phyloP scores from a whole-genome alignment of 176 grass and related monocot genomes.

The Lolium rigidum region DNA sequence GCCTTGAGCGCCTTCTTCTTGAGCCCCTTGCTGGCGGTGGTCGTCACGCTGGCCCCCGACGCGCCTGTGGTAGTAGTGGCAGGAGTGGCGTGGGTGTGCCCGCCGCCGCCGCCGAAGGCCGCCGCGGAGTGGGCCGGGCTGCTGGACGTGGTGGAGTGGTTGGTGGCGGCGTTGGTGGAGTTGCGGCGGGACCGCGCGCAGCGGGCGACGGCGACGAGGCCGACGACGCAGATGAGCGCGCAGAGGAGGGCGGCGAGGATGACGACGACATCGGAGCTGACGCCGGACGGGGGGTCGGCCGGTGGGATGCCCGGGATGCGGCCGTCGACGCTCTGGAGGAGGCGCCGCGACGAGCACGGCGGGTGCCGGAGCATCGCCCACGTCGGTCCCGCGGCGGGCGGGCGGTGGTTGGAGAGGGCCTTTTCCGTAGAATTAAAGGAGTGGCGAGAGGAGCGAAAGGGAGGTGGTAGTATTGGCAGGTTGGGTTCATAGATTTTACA shows the following conservation, averaged over 20 bases:
- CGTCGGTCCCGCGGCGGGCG: background rate
- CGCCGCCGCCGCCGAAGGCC: constrained; percentile 28
- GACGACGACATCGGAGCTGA: constrained; percentile 59
- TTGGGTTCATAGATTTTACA: constrained; percentile 17
- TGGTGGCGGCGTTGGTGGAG: background rate
- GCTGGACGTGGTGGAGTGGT: background rate
- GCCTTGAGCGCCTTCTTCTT: constrained; percentile 73
- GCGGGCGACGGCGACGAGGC: constrained; percentile 58
- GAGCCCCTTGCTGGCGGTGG: constrained; percentile 48
- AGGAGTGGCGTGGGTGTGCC: background rate
- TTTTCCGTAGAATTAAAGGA: constrained; percentile 31
- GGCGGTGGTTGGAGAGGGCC: constrained; percentile 10
- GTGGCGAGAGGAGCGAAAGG: constrained; percentile 33
- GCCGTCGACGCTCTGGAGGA: constrained; percentile 49
- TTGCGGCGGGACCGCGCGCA: constrained; percentile 55
- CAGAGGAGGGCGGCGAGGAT: constrained; percentile 72
- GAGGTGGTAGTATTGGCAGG: constrained; percentile 9
- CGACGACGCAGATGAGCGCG: constrained; percentile 70
- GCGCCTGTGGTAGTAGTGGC: background rate
- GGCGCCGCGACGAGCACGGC: constrained; percentile 46
- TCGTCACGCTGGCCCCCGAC: constrained; percentile 3
- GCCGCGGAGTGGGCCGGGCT: constrained; percentile 29
- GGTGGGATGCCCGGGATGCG: constrained; percentile 49
- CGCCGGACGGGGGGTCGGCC: constrained; percentile 49
- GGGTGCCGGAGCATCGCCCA: constrained; percentile 43